Base-by-base conservation (phyloP, 192 early-diverging fungal species). In the Backusella tarrabulga region DNA sequence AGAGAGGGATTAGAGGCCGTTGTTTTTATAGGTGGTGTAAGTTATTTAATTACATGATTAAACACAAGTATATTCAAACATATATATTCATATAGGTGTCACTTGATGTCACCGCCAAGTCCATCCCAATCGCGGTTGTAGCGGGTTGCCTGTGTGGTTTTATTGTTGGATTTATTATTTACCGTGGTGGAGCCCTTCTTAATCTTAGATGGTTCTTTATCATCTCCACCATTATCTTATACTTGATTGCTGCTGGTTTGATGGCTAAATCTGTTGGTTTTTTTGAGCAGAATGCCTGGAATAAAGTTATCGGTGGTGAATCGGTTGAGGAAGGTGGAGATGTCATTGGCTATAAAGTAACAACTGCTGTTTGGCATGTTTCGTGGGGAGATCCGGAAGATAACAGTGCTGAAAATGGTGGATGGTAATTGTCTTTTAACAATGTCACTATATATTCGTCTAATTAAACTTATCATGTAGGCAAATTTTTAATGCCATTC, bases 1-100 rank as follows among this genome's bases (percentile, higher is more conserved):
- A 88, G 96, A 67, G 96, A 98, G 88, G 94, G 93, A 14, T 79
- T 98, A 12, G 96, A 98, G 79, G 90, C 94, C n/a, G 87, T 98
- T 26, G 89, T 98, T 11, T 94, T 98, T 83, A 85, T 98, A 66
- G 95, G 90, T 71, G 96, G 96, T 69, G 94, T 94, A 83, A 83
- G 83, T 83, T 21, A 34, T 60, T 72, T 35, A n/a, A 12, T 63
- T 8, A 40, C 8, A 6, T 6, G 46, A n/a, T n/a, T 17, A 3
- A 17, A 44, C 19, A 17, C 14, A 35, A 41, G 15, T 17, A 6
- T 9, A 46, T 34, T 21, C 8, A 26, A 63, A 73, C 32, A 46
- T 38, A 12, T 11, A 60, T 2, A 60, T 9, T 8, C 9, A 3
- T 67, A 50, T 68, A 89, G 88, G 81, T 94, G 12, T 90, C 89